A percentile compares a stretch with the other conserved stretches of the same genome.
phyloP scores from a whole-genome alignment of 768 basidiomycete species.

The Tylopilus sp. region DNA sequence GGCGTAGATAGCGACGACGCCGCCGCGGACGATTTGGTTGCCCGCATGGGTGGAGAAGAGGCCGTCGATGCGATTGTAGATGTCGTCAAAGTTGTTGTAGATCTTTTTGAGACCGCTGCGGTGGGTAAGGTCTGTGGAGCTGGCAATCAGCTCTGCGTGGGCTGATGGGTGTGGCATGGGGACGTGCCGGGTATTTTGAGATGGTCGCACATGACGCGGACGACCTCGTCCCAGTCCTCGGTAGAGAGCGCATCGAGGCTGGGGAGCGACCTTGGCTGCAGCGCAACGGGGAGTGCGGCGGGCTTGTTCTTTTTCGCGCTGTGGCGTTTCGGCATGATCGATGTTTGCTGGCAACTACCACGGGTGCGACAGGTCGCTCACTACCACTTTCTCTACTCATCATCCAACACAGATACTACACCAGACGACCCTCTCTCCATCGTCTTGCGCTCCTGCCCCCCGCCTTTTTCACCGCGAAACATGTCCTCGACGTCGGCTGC shows the following conservation, averaged over 20 bases:
- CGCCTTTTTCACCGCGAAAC: constrained; percentile 48
- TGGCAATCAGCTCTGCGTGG: constrained; percentile 3
- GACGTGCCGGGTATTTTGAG: constrained; percentile 54
- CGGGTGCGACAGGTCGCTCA: too few species aligned
- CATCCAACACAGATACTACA: constrained; percentile 66
- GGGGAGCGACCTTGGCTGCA: constrained; percentile 9
- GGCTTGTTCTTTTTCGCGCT: constrained; percentile 19
- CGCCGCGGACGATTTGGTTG: constrained; percentile 50
- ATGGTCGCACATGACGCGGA: constrained; percentile 44
- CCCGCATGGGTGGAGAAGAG: constrained; percentile 40
- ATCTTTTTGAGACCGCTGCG: constrained; percentile 62
- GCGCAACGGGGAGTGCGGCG: constrained; percentile 12
- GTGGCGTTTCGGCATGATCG: constrained; percentile 16
- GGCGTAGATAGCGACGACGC: constrained; percentile 58
- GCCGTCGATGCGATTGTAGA: constrained; percentile 49
- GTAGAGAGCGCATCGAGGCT: constrained; percentile 28
- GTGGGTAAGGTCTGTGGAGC: constrained; percentile 46
- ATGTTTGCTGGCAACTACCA: constrained; percentile 67
- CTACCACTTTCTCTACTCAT: too few species aligned
- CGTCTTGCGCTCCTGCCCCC: constrained; percentile 61
- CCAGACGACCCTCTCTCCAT: constrained; percentile 56
- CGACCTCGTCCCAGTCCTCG: constrained; percentile 47
- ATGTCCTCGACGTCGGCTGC: constrained; percentile 83
- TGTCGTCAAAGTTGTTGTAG: constrained; percentile 52
- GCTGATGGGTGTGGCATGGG: not conserved